Evolutionary conservation across 176 grass and related monocot species (phyloP), one percentile per base, ranked within the genome.

Genomic region (Leersia perrieri): DNA sequence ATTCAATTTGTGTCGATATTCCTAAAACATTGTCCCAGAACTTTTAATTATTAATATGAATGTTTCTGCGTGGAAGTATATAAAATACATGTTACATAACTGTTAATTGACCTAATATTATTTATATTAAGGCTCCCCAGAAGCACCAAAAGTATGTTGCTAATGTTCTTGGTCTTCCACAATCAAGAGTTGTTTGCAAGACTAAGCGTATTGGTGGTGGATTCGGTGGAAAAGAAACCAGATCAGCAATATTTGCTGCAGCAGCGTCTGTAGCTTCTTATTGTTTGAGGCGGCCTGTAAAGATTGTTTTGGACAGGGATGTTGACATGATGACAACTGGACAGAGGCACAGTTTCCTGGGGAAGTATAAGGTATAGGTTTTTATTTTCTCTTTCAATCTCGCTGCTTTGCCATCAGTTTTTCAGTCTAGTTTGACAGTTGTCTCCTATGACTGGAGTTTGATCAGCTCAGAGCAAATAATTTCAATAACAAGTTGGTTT

Each of bases 151-250:
- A 63, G 30, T 87, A 84, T 64, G 83, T 94, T 32, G 85, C 95
- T 72, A 69, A 66, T 53, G 88, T 92, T 78, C 92, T 98, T 60
- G 92, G 84, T 63, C 88, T 98, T 89, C 95, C 95, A 70, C 66
- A 84, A 72, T 89, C 95, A 57, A 98, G 85, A 92, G 88, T 98
- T 60, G 95, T 98, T 68, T 94, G 95, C 88, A 98, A 91, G 80
- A 88, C 92, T 72, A 94, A 98, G 77, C 88, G 95, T 62, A 88
- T 98, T 87, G 95, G 95, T 83, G 95, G 95, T 25, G 95, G 95
- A 63, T 98, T 98, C 87, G 95, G 95, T 86, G 95, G 92, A 87
- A 94, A 98, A 83, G 95, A 98, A 87, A 91, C 95, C 64, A 94
- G 95, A 86, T 88, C 95, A 45, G 80, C 70, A 65, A 83, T 98